A percentile compares a stretch with the other conserved stretches of the same genome.
Conservation (phyloP, 2,329 filamentous ascomycete genomes). For the Scedosporium apiospermum region DNA sequence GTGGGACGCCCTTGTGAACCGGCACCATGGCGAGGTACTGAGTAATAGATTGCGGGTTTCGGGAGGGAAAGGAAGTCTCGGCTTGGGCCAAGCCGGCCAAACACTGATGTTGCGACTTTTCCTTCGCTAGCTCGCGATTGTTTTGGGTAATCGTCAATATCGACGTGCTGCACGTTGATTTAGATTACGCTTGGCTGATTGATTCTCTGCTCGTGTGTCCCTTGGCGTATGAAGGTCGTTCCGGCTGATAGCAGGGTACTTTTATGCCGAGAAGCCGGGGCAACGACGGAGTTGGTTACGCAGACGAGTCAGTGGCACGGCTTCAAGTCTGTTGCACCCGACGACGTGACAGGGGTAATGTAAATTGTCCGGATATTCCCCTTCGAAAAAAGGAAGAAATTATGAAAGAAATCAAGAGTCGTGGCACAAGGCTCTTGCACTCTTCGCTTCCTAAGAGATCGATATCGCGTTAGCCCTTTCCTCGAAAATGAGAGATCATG, state of each 20-base stretch:
- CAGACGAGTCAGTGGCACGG: too few relatives aligned
- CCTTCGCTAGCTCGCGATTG: constrained; percentile 2
- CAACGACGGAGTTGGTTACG: background rate
- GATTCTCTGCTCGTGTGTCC: background rate
- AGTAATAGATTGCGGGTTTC: background rate
- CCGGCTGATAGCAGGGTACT: constrained; percentile 5
- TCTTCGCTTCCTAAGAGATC: too few relatives aligned
- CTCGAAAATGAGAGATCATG: too few relatives aligned
- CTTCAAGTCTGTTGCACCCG: too few relatives aligned
- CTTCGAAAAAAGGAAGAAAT: too few relatives aligned
- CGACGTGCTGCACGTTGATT: constrained; percentile 3
- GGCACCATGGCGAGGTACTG: background rate
- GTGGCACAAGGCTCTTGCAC: too few relatives aligned
- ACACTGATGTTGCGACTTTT: background rate
- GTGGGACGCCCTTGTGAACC: constrained; percentile 3
- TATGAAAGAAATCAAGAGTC: too few relatives aligned
- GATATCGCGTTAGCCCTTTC: too few relatives aligned
- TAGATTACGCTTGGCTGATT: background rate
- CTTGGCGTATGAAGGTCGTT: background rate
- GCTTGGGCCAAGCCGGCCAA: constrained; percentile 4
- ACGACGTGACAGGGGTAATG: too few relatives aligned
- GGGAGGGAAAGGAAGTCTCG: background rate
- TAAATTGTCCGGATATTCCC: too few relatives aligned
- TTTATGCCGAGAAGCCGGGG: background rate
- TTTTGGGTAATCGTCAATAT: constrained; percentile 5